phyloP scores from a whole-genome alignment of 164 flowering plant species.

The Tetrastigma voinierianum region DNA sequence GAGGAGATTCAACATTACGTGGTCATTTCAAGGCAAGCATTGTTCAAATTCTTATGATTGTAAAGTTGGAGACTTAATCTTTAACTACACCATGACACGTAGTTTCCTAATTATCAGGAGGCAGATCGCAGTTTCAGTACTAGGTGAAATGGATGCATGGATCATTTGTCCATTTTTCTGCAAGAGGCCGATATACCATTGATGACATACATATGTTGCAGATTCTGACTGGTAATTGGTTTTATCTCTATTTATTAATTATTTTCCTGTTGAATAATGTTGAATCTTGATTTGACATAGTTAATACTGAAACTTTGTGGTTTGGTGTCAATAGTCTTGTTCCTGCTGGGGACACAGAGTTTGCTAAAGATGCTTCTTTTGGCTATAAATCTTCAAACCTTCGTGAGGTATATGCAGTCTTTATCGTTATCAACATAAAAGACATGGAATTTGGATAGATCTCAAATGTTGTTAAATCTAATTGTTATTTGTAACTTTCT shows the following conservation, averaged over 20 bases:
- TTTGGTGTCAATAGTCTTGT: slow-evolving; percentile 58
- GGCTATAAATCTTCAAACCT: slow-evolving; percentile 93
- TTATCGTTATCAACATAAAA: background rate
- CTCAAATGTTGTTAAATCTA: background rate
- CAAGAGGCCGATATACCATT: slow-evolving; percentile 97
- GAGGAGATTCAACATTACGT: slow-evolving; percentile 97
- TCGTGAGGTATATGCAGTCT: slow-evolving; percentile 64
- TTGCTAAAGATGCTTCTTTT: slow-evolving; percentile 96
- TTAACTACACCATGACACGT: background rate
- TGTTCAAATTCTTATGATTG: background rate
- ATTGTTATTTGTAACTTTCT: slow-evolving; percentile 1
- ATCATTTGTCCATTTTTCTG: slow-evolving; percentile 97
- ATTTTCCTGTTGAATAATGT: background rate
- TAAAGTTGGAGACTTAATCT: background rate
- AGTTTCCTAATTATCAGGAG: slow-evolving; percentile 49
- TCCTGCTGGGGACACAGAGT: slow-evolving; percentile 98
- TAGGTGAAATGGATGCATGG: slow-evolving; percentile 98
- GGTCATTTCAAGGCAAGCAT: slow-evolving; percentile 96
- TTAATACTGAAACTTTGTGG: slow-evolving; percentile 3
- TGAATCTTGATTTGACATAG: slow-evolving; percentile 3
- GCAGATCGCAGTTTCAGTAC: slow-evolving; percentile 90
- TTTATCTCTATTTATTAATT: background rate
- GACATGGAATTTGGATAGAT: background rate
- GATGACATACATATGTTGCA: slow-evolving; percentile 90
- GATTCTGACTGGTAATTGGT: slow-evolving; percentile 69